Conservation (phyloP, 2,329 filamentous ascomycete species). For the Fusarium sp. region DNA sequence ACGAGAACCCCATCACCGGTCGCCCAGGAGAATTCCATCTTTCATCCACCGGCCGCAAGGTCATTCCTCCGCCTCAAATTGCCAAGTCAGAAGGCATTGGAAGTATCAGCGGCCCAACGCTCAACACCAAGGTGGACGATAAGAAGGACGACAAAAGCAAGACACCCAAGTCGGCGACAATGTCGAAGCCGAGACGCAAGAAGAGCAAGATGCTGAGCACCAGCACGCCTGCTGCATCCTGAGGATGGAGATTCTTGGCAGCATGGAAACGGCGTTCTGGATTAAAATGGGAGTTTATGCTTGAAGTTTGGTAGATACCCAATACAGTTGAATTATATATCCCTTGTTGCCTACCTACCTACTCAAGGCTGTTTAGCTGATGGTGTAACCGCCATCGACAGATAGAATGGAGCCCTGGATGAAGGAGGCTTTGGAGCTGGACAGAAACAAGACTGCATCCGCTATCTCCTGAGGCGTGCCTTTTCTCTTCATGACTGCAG, state of each 20-base stretch:
- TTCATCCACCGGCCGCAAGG: constrained; percentile 68
- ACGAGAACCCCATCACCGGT: constrained; percentile 75
- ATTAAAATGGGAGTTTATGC: neutral
- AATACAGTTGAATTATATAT: constrained; percentile 13
- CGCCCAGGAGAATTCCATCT: constrained; percentile 74
- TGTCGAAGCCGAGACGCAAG: constrained; percentile 57
- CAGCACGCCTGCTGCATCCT: constrained; percentile 48
- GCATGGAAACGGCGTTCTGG: constrained; percentile 11
- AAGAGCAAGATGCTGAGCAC: constrained; percentile 59
- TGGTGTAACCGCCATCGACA: constrained; percentile 58
- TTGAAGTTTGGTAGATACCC: constrained; percentile 38
- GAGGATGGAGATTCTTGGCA: neutral
- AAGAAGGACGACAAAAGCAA: constrained; percentile 61
- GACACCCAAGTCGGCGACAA: constrained; percentile 54
- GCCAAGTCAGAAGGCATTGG: constrained; percentile 47
- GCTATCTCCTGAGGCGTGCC: constrained; percentile 59
- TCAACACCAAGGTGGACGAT: constrained; percentile 56
- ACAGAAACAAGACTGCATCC: constrained; percentile 57
- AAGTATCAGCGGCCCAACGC: constrained; percentile 48
- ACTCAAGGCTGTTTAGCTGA: constrained; percentile 25
- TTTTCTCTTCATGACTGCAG: constrained; percentile 51
- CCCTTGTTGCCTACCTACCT: neutral
- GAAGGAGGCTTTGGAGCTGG: constrained; percentile 57
- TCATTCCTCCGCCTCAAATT: constrained; percentile 47
- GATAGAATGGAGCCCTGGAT: constrained; percentile 56